Conservation (phyloP, 2,329 filamentous ascomycete genomes). For the Colletotrichum theobromicola region DNA sequence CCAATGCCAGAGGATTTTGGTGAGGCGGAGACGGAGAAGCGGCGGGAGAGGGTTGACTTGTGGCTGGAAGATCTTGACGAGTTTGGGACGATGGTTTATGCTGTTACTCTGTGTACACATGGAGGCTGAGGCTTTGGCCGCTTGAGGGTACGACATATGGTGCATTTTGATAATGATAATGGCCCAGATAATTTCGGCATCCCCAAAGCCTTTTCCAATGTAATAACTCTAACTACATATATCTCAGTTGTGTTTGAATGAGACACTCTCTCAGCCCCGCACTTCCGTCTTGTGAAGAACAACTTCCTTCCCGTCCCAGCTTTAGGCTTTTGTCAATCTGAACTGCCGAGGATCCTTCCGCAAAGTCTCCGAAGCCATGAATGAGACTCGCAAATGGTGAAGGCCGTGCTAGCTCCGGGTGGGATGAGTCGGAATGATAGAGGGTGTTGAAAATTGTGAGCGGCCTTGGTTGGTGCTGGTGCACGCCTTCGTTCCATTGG, state of each 20-base stretch:
- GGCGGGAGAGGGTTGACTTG: constrained; percentile 44
- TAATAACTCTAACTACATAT: background rate
- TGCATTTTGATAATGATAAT: background rate
- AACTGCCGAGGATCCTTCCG: background rate
- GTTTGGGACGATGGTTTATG: constrained; percentile 59
- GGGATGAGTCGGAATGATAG: background rate
- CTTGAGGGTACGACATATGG: background rate
- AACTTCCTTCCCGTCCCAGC: background rate
- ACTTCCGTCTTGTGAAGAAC: background rate
- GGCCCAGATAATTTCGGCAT: background rate
- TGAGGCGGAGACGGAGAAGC: constrained; percentile 31
- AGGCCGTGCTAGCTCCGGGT: background rate
- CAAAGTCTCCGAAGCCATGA: background rate
- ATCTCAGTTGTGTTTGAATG: background rate
- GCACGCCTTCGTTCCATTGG: background rate
- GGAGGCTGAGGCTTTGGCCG: constrained; percentile 25
- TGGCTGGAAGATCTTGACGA: constrained; percentile 59
- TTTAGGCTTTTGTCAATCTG: background rate
- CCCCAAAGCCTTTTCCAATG: fast-evolving
- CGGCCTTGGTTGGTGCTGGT: background rate
- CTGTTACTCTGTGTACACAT: constrained; percentile 52
- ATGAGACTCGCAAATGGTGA: background rate
- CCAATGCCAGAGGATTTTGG: constrained; percentile 35
- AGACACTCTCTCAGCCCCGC: background rate
- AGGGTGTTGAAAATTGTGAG: background rate